Conservation (phyloP, 1,139 yeast genomes). For the Entelexis paramagnoliae region DNA sequence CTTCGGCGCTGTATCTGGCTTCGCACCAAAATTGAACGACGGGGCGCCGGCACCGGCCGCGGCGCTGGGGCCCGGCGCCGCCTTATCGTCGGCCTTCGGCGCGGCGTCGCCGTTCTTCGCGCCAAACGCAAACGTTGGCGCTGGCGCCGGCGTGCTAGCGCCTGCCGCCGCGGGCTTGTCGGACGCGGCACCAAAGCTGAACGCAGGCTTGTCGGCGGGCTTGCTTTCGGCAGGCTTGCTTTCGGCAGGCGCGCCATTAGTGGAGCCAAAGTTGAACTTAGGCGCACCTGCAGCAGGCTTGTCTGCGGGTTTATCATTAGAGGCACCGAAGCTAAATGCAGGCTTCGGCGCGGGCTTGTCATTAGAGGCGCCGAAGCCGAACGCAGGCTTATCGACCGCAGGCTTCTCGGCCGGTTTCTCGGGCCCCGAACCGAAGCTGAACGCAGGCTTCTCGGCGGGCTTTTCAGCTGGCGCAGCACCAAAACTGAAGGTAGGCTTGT, state of each 20-base stretch:
- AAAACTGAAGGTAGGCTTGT: too few relatives aligned
- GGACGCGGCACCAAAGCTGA: constrained; percentile 1
- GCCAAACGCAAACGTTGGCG: background rate
- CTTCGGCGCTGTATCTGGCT: constrained; percentile 5
- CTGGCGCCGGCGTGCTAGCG: too few relatives aligned
- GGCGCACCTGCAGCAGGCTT: too few relatives aligned
- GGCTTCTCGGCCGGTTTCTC: constrained; percentile 23
- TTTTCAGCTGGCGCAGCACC: background rate
- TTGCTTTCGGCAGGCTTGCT: background rate
- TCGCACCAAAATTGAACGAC: constrained; percentile 6
- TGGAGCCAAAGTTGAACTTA: too few relatives aligned
- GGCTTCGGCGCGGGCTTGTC: background rate
- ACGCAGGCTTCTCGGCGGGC: constrained; percentile 26
- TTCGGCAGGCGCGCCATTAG: too few relatives aligned
- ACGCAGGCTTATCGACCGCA: constrained; percentile 20
- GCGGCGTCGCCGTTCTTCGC: background rate
- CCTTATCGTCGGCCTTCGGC: background rate
- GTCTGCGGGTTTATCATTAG: background rate
- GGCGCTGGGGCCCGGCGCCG: too few relatives aligned
- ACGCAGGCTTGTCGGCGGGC: constrained; percentile 6
- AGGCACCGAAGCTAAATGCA: background rate
- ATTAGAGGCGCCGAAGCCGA: background rate
- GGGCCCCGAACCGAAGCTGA: constrained; percentile 27
- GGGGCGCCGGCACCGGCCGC: too few relatives aligned
- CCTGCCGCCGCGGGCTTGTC: constrained; percentile 19